These are phyloP conservation scores for Coffea eugenioides DNA, from an alignment of 257 asterid species.

Conservation along the genomic window DNA sequence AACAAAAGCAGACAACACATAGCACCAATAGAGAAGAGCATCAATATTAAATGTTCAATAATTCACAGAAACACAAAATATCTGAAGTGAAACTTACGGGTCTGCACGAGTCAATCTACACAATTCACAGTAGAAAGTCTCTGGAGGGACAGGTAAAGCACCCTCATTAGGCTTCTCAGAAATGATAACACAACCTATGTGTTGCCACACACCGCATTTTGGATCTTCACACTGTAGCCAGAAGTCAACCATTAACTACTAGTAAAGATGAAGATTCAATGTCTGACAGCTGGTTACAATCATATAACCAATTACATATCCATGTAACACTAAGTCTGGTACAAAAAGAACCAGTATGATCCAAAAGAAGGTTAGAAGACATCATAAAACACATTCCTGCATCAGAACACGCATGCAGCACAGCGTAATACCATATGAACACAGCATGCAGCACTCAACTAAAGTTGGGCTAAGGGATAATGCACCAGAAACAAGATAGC, in stretches of 20 bases:
- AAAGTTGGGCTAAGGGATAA: not conserved
- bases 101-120: constrained; percentile 92
- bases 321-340: not conserved
- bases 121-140: constrained; percentile 78
- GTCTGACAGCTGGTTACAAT: not conserved
- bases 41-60: not conserved
- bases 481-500: not conserved
- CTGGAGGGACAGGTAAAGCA: constrained; percentile 61
- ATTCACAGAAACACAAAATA: not conserved
- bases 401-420: not conserved
- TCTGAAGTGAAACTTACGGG: constrained; percentile 68
- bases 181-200: constrained; percentile 81
- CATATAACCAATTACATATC: not conserved
- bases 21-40: not conserved
- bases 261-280: constrained; percentile 5
- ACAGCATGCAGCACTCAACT: not conserved
- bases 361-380: not conserved
- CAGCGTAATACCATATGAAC: not conserved
- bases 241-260: constrained; percentile 19
- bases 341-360: not conserved
- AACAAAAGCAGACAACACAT: not conserved
- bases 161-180: constrained; percentile 84
- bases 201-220: constrained; percentile 90
- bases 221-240: constrained; percentile 89
- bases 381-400: not conserved